Base-by-base conservation (phyloP, 805 yeast genomes). In the Wickerhamomyces chaumierensis region DNA sequence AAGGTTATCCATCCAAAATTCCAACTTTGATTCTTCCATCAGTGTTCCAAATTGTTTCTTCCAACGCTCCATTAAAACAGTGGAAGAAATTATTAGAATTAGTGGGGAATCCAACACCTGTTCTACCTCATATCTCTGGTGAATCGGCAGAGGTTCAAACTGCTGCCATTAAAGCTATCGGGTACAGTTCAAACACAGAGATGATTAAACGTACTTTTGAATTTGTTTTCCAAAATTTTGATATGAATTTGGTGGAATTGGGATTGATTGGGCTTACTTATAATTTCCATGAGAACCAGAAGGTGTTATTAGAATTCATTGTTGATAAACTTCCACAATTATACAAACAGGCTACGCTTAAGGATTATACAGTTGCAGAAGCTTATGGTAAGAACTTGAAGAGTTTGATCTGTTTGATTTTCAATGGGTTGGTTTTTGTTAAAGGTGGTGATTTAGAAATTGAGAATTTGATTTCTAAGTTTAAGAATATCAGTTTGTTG, bases 1-100 rank as follows among this genome's bases (percentile, higher is more conserved):
- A 71, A n/a, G n/a, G n/a, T n/a, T n/a, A 39, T 58, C 66, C 29
- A 49, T 7, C 13, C 17, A 16, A 15, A 13, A 63, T 77, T 31
- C 84, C 87, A 3, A 61, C 60, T 36, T 74, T 69, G 43, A 45
- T 80, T 16, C 50, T 74, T 15, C 57, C 65, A 8, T 60, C 72
- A 20, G 58, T 67, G 5, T 57, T 78, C 37, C 60, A 66, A 12
- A 56, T 68, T 11, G 55, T 65, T 3, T 58, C 75, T 27, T 52
- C 57, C 21, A 56, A 57, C 33, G 58, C 60, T 29, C 70, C 51
- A 18, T 47, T 52, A 11, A 56, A 73, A 45, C 77, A 74, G 29
- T 80, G 78, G 67, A 80, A 80, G 54, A 77, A 71, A 46, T 57
- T 78, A 5, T 56, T 69, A 27, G 73, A 72, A 25, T 52, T 78